Evolutionary conservation across 108 stramenopile genomes (phyloP).

Genomic region (Skeletonema marinoi): DNA sequence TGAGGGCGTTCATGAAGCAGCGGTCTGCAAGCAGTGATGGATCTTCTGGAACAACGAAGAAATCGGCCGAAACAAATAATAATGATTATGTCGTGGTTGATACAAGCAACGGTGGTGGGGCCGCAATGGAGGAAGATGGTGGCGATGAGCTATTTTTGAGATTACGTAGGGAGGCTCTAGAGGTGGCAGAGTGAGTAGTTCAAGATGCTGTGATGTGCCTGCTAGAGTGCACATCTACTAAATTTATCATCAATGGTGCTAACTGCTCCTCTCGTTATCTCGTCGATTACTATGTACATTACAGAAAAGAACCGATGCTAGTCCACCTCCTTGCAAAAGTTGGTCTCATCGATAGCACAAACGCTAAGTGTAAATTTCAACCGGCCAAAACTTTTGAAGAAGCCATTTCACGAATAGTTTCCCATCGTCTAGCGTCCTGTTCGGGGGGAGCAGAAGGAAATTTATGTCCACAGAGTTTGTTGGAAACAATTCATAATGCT

Average conservation of each 20-base stretch:
- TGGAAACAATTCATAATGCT: conserved; percentile 36
- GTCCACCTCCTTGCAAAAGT: conserved; percentile 34
- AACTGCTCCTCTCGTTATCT: neutral
- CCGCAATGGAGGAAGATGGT: too few species aligned
- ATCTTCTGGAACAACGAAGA: too few species aligned
- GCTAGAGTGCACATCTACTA: neutral
- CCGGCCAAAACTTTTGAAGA: conserved; percentile 36
- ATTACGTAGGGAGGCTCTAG: conserved; percentile 32
- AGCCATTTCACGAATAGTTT: conserved; percentile 34
- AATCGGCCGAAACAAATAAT: too few species aligned
- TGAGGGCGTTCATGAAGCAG: too few species aligned
- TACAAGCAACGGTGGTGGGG: too few species aligned
- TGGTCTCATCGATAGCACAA: conserved; percentile 17
- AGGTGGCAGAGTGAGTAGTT: conserved; percentile 23
- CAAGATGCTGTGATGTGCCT: neutral
- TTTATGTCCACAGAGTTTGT: conserved; percentile 56
- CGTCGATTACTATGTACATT: neutral
- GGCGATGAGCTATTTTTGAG: conserved; percentile 29
- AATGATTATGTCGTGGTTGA: too few species aligned
- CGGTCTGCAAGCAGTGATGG: too few species aligned
- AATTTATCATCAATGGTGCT: neutral
- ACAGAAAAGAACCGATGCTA: conserved; percentile 37
- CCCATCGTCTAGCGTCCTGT: conserved; percentile 34
- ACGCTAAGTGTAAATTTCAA: neutral
- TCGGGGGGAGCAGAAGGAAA: conserved; percentile 22